Evolutionary conservation across 179 eudicot species (phyloP), one percentile per base, ranked within the genome.

Genomic region (Drosera spatulata): DNA sequence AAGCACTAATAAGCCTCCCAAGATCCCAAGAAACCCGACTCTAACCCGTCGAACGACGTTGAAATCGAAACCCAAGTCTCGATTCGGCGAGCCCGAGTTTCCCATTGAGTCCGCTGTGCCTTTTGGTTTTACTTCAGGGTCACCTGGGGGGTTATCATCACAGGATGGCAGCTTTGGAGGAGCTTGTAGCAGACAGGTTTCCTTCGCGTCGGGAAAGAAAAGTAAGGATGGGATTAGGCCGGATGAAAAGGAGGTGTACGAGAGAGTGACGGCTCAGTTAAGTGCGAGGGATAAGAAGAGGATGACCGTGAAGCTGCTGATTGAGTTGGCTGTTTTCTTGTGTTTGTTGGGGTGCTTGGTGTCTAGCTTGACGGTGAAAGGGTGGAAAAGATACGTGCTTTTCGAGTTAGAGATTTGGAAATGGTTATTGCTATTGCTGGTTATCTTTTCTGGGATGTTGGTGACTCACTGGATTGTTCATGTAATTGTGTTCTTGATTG

Each of bases 371-470:
- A 33, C 58, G 51, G 53, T 71, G 46, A 22, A 61, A 2, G n/a
- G 41, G 6, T 68, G 64, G 37, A 46, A 71, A 55, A 59, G 57
- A 10, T 50, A 58, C 6, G 33, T 49, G 7, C 54, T 71, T 42
- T 39, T 39, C 15, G 73, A 76, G 41, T 47, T 75, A 6, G 63
- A 49, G 42, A 15, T 63, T 10, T 78, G 82, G 82, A 78, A 72
- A 66, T 78, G 82, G 82, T 69, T 68, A 66, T 63, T 72, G 61
- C 74, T 78, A 55, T 39, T 75, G 14, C 50, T 78, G 64, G 77
- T 69, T 7, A 58, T 67, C 42, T 71, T 78, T 51, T 78, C 74
- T 42, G 82, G 82, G 11, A 52, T 69, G 68, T 55, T 78, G 62
- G 47, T 75, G 1, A 59, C 74, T 45, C 58, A 62, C 4, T 75